Conservation (phyloP, 2,329 filamentous ascomycete species). For the Pseudocercospora macadamiae region DNA sequence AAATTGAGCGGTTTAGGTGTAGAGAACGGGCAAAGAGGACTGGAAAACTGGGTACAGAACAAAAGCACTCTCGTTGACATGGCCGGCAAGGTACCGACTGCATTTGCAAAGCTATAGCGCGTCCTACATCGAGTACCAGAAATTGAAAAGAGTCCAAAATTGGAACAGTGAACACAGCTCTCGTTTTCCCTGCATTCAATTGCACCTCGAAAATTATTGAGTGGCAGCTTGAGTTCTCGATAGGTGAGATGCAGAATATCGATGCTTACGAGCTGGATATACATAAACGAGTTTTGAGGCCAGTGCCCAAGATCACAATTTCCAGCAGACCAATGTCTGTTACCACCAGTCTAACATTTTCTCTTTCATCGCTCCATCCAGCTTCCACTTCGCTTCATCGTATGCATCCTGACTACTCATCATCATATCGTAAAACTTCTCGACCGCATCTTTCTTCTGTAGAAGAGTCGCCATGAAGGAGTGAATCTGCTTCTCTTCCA, state of each 20-base stretch:
- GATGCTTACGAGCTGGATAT: too few species aligned
- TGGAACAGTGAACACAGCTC: too few species aligned
- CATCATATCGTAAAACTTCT: neutral
- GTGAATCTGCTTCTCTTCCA: conserved; percentile 5
- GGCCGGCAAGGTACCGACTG: conserved; percentile 68
- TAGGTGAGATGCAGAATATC: too few species aligned
- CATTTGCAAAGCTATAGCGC: conserved; percentile 55
- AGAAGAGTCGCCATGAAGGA: neutral
- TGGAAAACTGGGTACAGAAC: conserved; percentile 81
- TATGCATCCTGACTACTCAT: conserved; percentile 1
- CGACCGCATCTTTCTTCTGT: neutral
- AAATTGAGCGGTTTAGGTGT: conserved; percentile 86
- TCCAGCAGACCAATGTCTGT: too few species aligned
- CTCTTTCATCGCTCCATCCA: conserved; percentile 10
- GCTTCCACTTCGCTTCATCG: neutral
- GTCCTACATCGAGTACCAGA: too few species aligned
- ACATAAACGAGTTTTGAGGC: too few species aligned
- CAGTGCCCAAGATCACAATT: too few species aligned
- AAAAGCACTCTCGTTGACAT: conserved; percentile 89
- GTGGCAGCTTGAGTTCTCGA: too few species aligned
- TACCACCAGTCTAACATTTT: conserved; percentile 12
- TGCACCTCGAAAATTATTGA: too few species aligned
- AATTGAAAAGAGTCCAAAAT: too few species aligned
- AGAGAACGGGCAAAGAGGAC: conserved; percentile 78
- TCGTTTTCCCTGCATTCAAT: too few species aligned